phyloP scores from a whole-genome alignment of 345 rosid species.

The Brassica juncea region DNA sequence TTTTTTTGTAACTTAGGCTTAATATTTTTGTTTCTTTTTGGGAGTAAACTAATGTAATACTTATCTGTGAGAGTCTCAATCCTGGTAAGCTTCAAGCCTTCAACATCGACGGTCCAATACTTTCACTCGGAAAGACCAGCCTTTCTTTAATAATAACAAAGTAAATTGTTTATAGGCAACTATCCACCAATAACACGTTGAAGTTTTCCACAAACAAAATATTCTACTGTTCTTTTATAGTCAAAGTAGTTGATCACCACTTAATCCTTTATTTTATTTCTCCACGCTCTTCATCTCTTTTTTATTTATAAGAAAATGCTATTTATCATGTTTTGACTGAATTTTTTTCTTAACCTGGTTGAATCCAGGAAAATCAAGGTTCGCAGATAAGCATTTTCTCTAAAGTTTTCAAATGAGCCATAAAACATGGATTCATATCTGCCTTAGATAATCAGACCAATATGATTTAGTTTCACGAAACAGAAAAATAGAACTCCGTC shows the following conservation, averaged over 20 bases:
- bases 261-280: conserved; percentile 1
- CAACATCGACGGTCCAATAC: conserved; percentile 22
- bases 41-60: neutral
- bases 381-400: too few relatives aligned
- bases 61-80: too few relatives aligned
- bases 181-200: conserved; percentile 2
- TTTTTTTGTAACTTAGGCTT: too few relatives aligned
- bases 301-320: too few relatives aligned
- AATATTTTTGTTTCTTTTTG: neutral
- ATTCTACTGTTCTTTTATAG: neutral
- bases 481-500: too few relatives aligned
- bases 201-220: conserved; percentile 10
- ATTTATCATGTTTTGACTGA: too few relatives aligned
- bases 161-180: neutral
- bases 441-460: too few relatives aligned
- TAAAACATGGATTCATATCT: too few relatives aligned
- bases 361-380: too few relatives aligned
- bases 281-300: neutral
- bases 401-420: too few relatives aligned
- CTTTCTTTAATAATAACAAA: conserved; percentile 1
- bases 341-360: too few relatives aligned
- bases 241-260: conserved; percentile 24
- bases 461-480: too few relatives aligned
- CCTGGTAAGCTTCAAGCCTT: conserved; percentile 27
- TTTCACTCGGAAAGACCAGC: neutral